phyloP scores from a whole-genome alignment of 495 filamentous ascomycete species.

The Saxophila tyrrhenica region DNA sequence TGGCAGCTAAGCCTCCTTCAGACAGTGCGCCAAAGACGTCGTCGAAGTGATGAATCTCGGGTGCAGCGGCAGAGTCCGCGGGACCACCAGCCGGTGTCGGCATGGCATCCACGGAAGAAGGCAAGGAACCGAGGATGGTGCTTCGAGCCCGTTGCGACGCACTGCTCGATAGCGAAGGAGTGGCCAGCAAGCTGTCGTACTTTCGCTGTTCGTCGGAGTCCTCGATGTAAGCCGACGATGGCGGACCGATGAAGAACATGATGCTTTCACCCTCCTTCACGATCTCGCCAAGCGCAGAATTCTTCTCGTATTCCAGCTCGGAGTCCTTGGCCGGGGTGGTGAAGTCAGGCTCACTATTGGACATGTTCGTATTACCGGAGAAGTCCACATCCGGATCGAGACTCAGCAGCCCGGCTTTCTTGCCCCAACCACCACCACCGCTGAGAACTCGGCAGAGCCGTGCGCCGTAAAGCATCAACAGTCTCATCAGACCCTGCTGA shows the following conservation, averaged over 20 bases:
- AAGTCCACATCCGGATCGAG: constrained; percentile 54
- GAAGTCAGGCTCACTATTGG: neutral
- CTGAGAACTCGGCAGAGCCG: constrained; percentile 44
- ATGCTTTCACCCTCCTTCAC: constrained; percentile 15
- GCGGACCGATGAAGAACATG: constrained; percentile 18
- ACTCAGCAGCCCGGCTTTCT: constrained; percentile 71
- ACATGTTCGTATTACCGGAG: neutral
- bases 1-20: constrained; percentile 12
- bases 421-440: constrained; percentile 84
- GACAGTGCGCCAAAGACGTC: constrained; percentile 14
- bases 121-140: constrained; percentile 7
- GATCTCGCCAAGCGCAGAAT: constrained; percentile 16
- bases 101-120: constrained; percentile 8
- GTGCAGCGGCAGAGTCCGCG: neutral
- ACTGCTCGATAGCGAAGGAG: neutral
- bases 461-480: neutral
- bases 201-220: neutral
- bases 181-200: neutral
- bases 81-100: neutral
- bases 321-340: neutral
- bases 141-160: neutral
- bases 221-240: neutral
- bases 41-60: neutral
- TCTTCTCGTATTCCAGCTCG: constrained; percentile 5
- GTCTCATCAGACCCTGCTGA: neutral